Base-by-base conservation (phyloP, 192 early-diverging fungal genomes). In the Coemansia umbellata region DNA sequence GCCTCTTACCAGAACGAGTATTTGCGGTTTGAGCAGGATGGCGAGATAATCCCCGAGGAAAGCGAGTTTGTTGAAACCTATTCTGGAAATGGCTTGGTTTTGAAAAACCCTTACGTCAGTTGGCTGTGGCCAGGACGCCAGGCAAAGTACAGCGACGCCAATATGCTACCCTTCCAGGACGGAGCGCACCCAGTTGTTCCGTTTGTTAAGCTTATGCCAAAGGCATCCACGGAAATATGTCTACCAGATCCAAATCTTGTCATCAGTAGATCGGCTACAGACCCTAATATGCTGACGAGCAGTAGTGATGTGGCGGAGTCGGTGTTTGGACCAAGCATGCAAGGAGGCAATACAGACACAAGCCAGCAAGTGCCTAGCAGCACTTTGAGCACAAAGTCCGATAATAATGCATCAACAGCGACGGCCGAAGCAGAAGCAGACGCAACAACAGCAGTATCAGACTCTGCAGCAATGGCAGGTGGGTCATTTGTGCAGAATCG, bases 1-100 rank as follows among this genome's bases (percentile, higher is more conserved):
- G 77, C 87, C 8, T 82, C 81, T 18, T 78, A 81, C 13, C 79
- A 88, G 61, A 78, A 80, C 32, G 89, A 91, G 79, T 91, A 87
- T 31, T 33, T 85, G 41, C 70, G 88, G 69, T 89, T 72, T 31
- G 74, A 78, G 49, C 74, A 71, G 28, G 60, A 78, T 19, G 74
- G 74, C 47, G 69, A 78, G 56, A 78, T 78, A 26, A 67, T 78
- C 13, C 63, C 67, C 0, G 74, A 78, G 32, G 74, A 78, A 17
- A 78, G 67, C 60, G 74, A 78, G 69, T 78, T 78, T 60, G 68
- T 78, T 17, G 74, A 78, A 23, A 23, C 51, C 6, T 78, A 67
- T 21, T 13, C 45, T 3, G 74, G 74, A 11, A 32, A 37, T 4
- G 53, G 47, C 3, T 39, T 78, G 11, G 31, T 47, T 18, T 28